These are phyloP conservation scores for Hypoxylon lenormandii DNA, from an alignment of 495 filamentous ascomycete genomes.

Conservation along the genomic window DNA sequence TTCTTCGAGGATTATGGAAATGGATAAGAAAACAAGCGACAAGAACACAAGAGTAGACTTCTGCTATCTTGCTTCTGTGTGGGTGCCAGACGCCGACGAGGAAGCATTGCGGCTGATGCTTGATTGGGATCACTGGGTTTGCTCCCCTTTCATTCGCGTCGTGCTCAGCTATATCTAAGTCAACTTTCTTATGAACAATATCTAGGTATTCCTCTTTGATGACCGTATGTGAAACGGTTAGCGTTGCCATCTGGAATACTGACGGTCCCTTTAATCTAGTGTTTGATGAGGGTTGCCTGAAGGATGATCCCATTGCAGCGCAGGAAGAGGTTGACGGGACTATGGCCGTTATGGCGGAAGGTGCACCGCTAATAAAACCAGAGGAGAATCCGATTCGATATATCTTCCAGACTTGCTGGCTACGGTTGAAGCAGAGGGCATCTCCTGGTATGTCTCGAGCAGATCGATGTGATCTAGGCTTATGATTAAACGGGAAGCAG, in stretches of 20 bases:
- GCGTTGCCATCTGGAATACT: background rate
- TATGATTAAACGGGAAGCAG: background rate
- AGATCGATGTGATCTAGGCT: background rate
- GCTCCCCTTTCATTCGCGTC: background rate
- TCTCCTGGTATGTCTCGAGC: constrained; percentile 14
- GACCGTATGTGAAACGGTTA: constrained; percentile 11
- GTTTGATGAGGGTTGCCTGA: constrained; percentile 23
- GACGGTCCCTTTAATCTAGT: background rate
- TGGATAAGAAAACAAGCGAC: constrained; percentile 8
- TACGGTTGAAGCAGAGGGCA: constrained; percentile 6
- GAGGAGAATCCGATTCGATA: constrained; percentile 15
- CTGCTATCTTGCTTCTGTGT: constrained; percentile 15
- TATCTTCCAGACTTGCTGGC: constrained; percentile 13
- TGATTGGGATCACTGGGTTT: constrained; percentile 26
- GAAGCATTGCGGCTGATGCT: constrained; percentile 18
- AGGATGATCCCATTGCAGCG: constrained; percentile 15
- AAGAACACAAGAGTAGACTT: constrained; percentile 13
- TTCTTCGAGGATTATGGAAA: constrained; percentile 6
- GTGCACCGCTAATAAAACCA: constrained; percentile 4
- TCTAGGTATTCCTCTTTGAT: constrained; percentile 15
- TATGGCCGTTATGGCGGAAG: constrained; percentile 19
- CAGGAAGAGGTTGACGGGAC: constrained; percentile 18
- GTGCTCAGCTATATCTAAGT: background rate
- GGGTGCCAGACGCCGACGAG: constrained; percentile 17
- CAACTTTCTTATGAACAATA: background rate